Base-by-base conservation (phyloP, 108 stramenopile genomes). In the Nitzschia sp. region DNA sequence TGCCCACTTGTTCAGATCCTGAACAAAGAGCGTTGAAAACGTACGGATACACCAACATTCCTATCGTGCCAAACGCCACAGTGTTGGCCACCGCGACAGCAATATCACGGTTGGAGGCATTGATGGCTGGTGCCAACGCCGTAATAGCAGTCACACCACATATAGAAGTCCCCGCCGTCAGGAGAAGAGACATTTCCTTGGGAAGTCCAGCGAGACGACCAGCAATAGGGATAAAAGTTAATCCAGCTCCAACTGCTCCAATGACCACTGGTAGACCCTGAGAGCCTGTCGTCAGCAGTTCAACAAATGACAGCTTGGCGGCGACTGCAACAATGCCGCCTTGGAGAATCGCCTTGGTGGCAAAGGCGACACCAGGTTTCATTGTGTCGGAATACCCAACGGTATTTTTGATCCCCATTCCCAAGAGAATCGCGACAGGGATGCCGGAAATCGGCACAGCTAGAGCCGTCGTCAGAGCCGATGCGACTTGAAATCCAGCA, bases 71-170 rank as follows among this genome's bases (percentile, higher is more conserved):
- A 64, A 82, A 87, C 29, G 78, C 80, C 3, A 87, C 86, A 2
- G 81, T 81, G 72, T 83, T 87, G 60, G 82, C 86, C 15, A 87
- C 83, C 1, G 86, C 86, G 0, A 83, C 74, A 21, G 82, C 82
- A 58, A 77, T 74, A 48, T 83, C 80, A n/a, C 71, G 69, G 35
- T 77, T 68, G 31, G 80, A 48, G 18, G 86, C 86, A n/a, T 73
- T 58, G 54, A 87, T 82, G 13, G 82, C 82, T 2, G 86, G 86
- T 17, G 80, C 78, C 33, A 79, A 58, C 3, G 82, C 86, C 13
- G 80, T 79, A 55, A 87, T 84, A 33, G 86, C 86, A 1, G 86
- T 87, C 25, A 87, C 86, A 8, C 86, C 86, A 70, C 86, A 87
- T 66, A 87, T 84, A 35, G 69, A 71, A 6, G 82, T 84, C 18